A percentile compares a stretch with the other conserved stretches of the same genome.
Conservation (phyloP, 2,329 filamentous ascomycete species). For the Metarhizium rileyi region DNA sequence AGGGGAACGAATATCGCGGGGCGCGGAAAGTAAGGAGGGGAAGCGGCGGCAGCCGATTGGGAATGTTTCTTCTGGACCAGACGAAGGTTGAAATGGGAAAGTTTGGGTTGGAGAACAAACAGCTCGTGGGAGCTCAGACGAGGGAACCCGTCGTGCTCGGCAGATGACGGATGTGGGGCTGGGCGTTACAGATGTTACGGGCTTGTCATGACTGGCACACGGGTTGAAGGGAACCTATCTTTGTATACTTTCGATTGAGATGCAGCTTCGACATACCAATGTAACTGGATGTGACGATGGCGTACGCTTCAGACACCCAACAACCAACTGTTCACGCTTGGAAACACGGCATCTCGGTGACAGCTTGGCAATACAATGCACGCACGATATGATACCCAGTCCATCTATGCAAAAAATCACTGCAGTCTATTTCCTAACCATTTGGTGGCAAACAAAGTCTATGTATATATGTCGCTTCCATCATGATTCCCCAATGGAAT, state of each 20-base stretch:
- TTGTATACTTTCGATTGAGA: too few relatives aligned
- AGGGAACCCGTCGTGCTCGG: too few relatives aligned
- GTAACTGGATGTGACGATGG: conserved; percentile 6
- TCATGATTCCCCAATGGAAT: neutral
- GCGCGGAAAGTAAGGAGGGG: neutral
- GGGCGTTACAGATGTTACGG: too few relatives aligned
- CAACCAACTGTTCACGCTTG: too few relatives aligned
- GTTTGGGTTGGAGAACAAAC: neutral
- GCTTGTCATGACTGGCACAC: too few relatives aligned
- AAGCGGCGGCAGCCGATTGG: neutral
- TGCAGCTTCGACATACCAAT: too few relatives aligned
- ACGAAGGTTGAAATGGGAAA: neutral
- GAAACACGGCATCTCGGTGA: too few relatives aligned
- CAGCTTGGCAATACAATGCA: neutral
- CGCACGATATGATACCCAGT: too few relatives aligned
- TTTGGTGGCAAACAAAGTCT: conserved; percentile 1
- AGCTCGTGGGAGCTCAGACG: neutral
- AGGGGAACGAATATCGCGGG: neutral
- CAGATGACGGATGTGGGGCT: neutral
- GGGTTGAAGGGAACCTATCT: too few relatives aligned
- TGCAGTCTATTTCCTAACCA: conserved; percentile 3
- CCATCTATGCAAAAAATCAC: neutral
- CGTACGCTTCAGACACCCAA: neutral
- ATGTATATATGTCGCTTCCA: neutral
- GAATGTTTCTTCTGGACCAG: neutral